These are phyloP conservation scores for Colletotrichum neosansevieriae DNA, from an alignment of 2,329 filamentous ascomycete genomes.

Conservation along the genomic window DNA sequence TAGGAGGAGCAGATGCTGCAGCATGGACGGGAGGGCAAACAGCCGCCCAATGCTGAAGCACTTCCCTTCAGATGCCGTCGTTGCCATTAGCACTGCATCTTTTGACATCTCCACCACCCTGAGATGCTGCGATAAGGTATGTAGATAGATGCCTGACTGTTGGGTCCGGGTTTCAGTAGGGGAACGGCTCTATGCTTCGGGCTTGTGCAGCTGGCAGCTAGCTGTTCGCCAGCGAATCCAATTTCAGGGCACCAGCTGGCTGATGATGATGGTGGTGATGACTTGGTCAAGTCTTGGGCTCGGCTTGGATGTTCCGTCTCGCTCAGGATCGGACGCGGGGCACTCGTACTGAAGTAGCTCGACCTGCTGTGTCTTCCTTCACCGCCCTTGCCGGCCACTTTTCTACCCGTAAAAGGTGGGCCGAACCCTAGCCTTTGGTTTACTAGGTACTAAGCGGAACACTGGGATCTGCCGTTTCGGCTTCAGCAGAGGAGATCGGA, in stretches of 20 bases:
- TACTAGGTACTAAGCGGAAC: conserved; percentile 17
- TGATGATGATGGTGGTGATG: neutral
- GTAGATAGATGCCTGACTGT: no score
- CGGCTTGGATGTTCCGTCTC: conserved; percentile 24
- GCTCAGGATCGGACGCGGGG: no score
- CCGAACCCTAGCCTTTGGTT: conserved; percentile 14
- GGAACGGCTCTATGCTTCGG: no score
- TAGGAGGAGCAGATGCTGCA: conserved; percentile 10
- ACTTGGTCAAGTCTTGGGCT: conserved; percentile 26
- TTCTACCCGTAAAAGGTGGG: conserved; percentile 31
- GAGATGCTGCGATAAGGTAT: no score
- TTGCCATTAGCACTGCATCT: conserved; percentile 3
- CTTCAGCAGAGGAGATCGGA: conserved; percentile 12
- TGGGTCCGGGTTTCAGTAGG: neutral
- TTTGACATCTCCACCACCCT: conserved; percentile 6
- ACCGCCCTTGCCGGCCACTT: conserved; percentile 36
- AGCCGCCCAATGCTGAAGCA: conserved; percentile 28
- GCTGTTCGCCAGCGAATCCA: neutral
- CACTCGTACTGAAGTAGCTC: no score
- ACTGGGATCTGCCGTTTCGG: conserved; percentile 21
- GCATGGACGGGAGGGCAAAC: conserved; percentile 32
- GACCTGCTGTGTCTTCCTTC: conserved; percentile 14
- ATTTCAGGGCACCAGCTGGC: neutral
- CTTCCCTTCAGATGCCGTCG: neutral
- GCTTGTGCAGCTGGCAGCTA: neutral